Evolutionary conservation across 1,139 yeast genomes (phyloP), one percentile per base, ranked within the genome.

Genomic region (Yamadazyma taylorii): DNA sequence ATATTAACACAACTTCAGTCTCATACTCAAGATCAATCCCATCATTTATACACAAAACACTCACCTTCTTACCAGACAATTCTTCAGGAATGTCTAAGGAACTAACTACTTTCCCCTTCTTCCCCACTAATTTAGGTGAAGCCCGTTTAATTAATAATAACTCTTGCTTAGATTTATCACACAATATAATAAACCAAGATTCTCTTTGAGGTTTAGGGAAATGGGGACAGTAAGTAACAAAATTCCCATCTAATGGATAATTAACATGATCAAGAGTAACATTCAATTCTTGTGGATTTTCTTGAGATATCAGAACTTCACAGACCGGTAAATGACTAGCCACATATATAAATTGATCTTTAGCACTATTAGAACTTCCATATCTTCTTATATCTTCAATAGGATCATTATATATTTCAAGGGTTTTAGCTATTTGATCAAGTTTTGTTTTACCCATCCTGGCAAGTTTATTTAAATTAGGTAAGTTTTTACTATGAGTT

Each of bases 201-300:
- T 92, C 98, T 51, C 90, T 83, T 61, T 94, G 99, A 2, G 83
- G 71, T 58, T 92, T 90, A 33, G 96, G 96, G 63, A 86, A 92
- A 48, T 77, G 79, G 3, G 95, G 94, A 43, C 92, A 72, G 53
- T 82, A 79, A 43, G 87, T 78, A 43, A 76, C 78, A 62, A 78
- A 85, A 39, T 80, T 86, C 4, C 65, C 61, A 46, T 73, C 79
- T 39, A 73, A 61, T 10, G 85, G 80, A 16, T 53, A 58, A 43
- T 79, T 80, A 24, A 65, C 64, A 56, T 84, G 94, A 7, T 53
- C 55, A 33, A 86, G 63, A 15, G 58, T 64, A 17, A 87, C 67
- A 2, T 51, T 54, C 19, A 85, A 43, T 9, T 53, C 50, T 3
- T 57, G 62, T 0, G 61, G 48, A 3, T 51, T 53, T 0, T 42